Evolutionary conservation across 2,329 filamentous ascomycete genomes (phyloP), one percentile per base, ranked within the genome.

Genomic region (Zasmidium cellare): DNA sequence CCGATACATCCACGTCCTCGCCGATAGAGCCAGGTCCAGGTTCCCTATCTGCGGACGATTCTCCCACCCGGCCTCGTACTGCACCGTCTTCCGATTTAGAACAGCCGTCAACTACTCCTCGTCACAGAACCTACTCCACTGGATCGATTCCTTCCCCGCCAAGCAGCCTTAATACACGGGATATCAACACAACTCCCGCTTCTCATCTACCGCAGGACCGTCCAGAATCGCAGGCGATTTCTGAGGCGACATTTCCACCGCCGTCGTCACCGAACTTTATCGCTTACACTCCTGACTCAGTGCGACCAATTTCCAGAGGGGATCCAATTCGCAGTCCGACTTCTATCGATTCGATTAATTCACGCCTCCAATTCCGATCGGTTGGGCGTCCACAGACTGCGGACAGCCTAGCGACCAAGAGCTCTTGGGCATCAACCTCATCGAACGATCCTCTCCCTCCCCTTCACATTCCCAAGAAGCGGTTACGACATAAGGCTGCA

Each of bases 401-500:
- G 22, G 63, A 56, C 31, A 65, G 61, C 48, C 51, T 67, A 31
- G 60, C 65, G 9, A 60, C 51, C 12, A 64, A 55, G 57, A 62
- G 55, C 53, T 70, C 70, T 20, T 65, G 60, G 52, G 61, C 61
- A 18, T 69, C 66, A 41, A 63, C 55, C 50, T 57, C 53, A 3
- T 66, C 67, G 9, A 57, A 60, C 48, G 69, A 69, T 45, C 68
- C 68, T 12, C 61, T 72, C 9, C 68, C 71, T 28, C 66, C 70
- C n/a, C 57, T 74, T n/a, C 60, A 66, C 20, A 64, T 74, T 18
- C 67, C 71, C 5, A 69, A 65, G 55, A 72, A 69, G 57, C 64
- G 70, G 58, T 55, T 64, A 28, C 64, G 61, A 22, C 63, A 69
- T 50, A 66, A 61, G 44, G 60, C 60, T 46, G 59, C 54, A 18